A percentile compares a stretch with the other conserved stretches of the same genome.
phyloP scores from a whole-genome alignment of 495 filamentous ascomycete genomes.

The Trichoderma asperelloides region DNA sequence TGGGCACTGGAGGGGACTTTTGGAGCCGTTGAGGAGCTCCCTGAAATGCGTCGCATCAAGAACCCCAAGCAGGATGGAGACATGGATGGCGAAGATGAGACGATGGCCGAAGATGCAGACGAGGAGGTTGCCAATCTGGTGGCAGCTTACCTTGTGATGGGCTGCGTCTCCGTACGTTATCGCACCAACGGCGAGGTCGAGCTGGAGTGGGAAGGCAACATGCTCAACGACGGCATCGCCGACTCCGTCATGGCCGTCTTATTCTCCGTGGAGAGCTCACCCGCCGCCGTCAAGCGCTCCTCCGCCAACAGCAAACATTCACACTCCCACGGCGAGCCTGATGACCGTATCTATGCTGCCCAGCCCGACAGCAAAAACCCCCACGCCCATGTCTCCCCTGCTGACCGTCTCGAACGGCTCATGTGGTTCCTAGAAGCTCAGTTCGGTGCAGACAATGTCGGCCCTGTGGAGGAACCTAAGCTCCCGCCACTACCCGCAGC shows the following conservation, averaged over 20 bases:
- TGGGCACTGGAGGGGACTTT: constrained; percentile 95
- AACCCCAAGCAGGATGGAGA: constrained; percentile 35
- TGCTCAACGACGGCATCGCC: constrained; percentile 94
- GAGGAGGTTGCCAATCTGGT: constrained; percentile 45
- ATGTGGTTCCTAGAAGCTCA: constrained; percentile 96
- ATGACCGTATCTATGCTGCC: not conserved
- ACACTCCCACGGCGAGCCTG: constrained; percentile 28
- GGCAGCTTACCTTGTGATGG: constrained; percentile 77
- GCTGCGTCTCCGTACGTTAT: constrained; percentile 70
- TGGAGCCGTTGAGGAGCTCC: constrained; percentile 68
- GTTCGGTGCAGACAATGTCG: constrained; percentile 70
- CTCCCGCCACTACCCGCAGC: constrained; percentile 25
- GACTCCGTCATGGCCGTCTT: constrained; percentile 91
- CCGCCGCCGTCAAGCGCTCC: constrained; percentile 84
- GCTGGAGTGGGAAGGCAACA: constrained; percentile 94
- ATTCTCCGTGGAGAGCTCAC: constrained; percentile 80
- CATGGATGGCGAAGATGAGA: constrained; percentile 39
- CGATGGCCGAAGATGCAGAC: constrained; percentile 42
- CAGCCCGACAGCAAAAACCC: constrained; percentile 42
- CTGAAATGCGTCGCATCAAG: constrained; percentile 27
- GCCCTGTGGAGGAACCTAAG: constrained; percentile 63
- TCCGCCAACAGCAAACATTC: constrained; percentile 42
- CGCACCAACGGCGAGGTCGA: constrained; percentile 67
- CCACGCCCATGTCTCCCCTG: constrained; percentile 58
- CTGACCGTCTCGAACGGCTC: constrained; percentile 70